These are phyloP conservation scores for Bisporella sp. DNA, from an alignment of 2,329 filamentous ascomycete genomes.

Conservation along the genomic window DNA sequence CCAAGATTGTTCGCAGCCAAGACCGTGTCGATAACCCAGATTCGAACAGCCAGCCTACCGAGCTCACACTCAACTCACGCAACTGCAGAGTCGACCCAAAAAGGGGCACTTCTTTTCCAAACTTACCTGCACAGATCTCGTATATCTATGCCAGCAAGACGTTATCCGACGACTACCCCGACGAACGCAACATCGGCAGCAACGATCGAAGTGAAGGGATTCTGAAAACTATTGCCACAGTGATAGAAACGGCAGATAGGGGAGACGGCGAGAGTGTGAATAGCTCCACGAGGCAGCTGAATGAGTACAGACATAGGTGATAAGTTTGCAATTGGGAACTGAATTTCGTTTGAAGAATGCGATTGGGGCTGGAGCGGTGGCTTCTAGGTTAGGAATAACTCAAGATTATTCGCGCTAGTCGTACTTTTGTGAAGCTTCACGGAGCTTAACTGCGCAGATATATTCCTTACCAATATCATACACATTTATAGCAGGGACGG, in stretches of 20 bases:
- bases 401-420: too few species aligned
- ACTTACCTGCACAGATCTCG: neutral
- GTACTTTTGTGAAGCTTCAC: too few species aligned
- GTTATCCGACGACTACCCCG: neutral
- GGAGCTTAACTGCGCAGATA: too few species aligned
- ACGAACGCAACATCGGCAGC: neutral
- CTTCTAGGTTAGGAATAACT: too few species aligned
- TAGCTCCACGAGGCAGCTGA: too few species aligned
- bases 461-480: too few species aligned
- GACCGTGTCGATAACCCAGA: neutral
- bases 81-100: neutral
- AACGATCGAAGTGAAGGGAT: neutral
- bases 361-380: too few species aligned
- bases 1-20: neutral
- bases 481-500: too few species aligned
- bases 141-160: neutral
- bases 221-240: neutral
- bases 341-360: too few species aligned
- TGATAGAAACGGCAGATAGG: neutral
- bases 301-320: too few species aligned
- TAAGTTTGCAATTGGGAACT: too few species aligned
- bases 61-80: neutral
- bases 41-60: neutral
- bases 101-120: neutral
- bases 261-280: neutral